Conservation (phyloP, 805 yeast genomes). For the Lachancea kluyveri region DNA sequence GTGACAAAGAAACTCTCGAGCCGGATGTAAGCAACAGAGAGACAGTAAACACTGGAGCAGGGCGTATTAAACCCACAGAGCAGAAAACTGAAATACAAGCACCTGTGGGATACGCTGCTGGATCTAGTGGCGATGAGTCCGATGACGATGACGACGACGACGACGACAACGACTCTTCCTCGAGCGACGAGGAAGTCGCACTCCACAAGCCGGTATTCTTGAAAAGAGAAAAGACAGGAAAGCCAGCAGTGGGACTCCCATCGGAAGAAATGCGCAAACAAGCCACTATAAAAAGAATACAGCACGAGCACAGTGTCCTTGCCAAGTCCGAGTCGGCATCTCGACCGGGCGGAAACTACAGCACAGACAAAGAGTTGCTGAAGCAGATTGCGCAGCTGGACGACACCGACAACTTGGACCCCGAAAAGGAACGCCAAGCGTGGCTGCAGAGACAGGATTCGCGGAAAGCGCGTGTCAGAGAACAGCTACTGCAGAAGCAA, state of each 20-base stretch:
- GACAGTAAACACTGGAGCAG: too few species aligned
- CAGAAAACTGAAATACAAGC: too few species aligned
- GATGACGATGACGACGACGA: conserved; percentile 4
- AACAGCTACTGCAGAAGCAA: conserved; percentile 20
- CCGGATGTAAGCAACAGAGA: too few species aligned
- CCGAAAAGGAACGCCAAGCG: conserved; percentile 16
- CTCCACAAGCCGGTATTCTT: conserved; percentile 26
- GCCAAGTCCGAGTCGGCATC: neutral
- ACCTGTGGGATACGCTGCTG: too few species aligned
- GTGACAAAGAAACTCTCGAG: too few species aligned
- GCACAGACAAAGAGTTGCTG: conserved; percentile 22
- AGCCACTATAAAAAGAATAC: conserved; percentile 10
- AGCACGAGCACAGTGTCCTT: conserved; percentile 10
- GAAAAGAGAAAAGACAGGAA: conserved; percentile 7
- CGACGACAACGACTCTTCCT: conserved; percentile 9
- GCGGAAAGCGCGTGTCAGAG: conserved; percentile 18
- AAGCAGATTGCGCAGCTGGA: conserved; percentile 16
- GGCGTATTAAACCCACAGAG: too few species aligned
- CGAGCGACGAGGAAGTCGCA: conserved; percentile 16
- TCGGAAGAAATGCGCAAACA: neutral
- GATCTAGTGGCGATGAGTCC: conserved; percentile 4
- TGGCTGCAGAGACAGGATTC: conserved; percentile 22
- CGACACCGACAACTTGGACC: conserved; percentile 24
- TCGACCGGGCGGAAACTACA: conserved; percentile 2
- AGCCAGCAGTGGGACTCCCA: neutral